Base-by-base conservation (phyloP, 1,284 basidiomycete genomes). In the Phellinidium pouzarii region DNA sequence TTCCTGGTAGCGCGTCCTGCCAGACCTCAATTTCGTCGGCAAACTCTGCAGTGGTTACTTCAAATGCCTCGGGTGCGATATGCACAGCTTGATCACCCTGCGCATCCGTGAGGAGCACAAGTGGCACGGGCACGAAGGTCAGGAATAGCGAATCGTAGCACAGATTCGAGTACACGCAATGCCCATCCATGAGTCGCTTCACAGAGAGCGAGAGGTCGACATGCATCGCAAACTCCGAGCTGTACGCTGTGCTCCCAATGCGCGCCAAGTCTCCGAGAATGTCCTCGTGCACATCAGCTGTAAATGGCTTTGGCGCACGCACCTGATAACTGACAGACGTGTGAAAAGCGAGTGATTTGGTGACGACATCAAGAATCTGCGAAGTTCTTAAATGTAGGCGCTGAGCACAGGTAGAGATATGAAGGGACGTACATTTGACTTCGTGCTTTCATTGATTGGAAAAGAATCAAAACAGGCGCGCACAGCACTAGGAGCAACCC, bases 291-390 rank as follows among this genome's bases (percentile, higher is more conserved):
- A 81, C 75, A 54, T 80, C 76, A 9, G 67, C 60, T n/a, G 72
- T 66, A 63, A 76, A 82, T 1, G 79, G 79, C 44, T 65, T 61
- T 1, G 79, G 78, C 3, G 78, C 78, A 51, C 68, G 68, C 43
- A 75, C 68, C 62, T 80, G 73, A 58, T 80, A 81, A 63, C 78
- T 80, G 26, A 74, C 71, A 3, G 78, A 80, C 0, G 79, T 79
- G 60, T 81, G 79, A 61, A 82, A 80, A 14, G 75, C 72, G 26
- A 81, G 66, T 0, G 78, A 79, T 64, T 77, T 79, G 63, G 75
- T 80, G 8, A 79, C 69, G 17, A 77, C 77, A 52, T 81, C 75
- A 47, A 81, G 68, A 50, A 78, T 71, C 78, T 78, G 54, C 2
- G 59, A 6, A 47, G 25, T 41, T 52, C 36, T 37, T 58, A 59